phyloP scores from a whole-genome alignment of 2,329 filamentous ascomycete species.

The Cryphonectria nitschkei region DNA sequence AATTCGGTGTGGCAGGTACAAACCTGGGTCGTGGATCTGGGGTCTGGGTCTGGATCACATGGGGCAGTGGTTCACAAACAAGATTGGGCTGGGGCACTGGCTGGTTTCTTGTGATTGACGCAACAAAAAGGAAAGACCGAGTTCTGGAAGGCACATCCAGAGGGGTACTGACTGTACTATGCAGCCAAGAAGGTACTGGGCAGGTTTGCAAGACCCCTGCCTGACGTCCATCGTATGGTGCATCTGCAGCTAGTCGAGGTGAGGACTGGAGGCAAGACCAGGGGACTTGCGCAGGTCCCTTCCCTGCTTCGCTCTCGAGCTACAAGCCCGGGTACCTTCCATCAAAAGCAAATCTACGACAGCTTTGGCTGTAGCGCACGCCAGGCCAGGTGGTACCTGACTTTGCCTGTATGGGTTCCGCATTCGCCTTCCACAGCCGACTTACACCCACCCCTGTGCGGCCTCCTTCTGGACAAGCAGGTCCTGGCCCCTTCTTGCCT shows the following conservation, averaged over 20 bases:
- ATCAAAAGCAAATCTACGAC: conserved; percentile 1
- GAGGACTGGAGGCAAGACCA: conserved; percentile 8
- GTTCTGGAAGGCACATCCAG: conserved; percentile 2
- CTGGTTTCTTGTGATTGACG: conserved; percentile 5
- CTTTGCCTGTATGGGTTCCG: conserved; percentile 7
- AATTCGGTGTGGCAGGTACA: conserved; percentile 4
- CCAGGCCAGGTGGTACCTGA: conserved; percentile 19
- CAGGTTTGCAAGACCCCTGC: background rate
- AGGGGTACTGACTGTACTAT: background rate
- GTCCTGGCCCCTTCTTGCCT: background rate
- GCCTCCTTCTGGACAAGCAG: background rate
- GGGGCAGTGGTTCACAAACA: conserved; percentile 25
- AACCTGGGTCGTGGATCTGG: conserved; percentile 2
- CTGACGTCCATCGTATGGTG: background rate
- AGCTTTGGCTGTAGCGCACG: conserved; percentile 15
- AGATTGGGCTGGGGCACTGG: conserved; percentile 13
- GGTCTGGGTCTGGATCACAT: conserved; percentile 20
- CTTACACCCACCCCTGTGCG: conserved; percentile 20
- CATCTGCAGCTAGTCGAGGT: conserved; percentile 16
- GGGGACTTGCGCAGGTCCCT: background rate
- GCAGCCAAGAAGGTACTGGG: background rate
- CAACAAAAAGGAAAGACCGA: background rate
- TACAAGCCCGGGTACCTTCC: conserved; percentile 24
- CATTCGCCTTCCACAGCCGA: conserved; percentile 11
- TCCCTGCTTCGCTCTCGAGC: conserved; percentile 3